These are phyloP conservation scores for Trichoderma pleuroti DNA, from an alignment of 2,329 filamentous ascomycete genomes.

Conservation along the genomic window DNA sequence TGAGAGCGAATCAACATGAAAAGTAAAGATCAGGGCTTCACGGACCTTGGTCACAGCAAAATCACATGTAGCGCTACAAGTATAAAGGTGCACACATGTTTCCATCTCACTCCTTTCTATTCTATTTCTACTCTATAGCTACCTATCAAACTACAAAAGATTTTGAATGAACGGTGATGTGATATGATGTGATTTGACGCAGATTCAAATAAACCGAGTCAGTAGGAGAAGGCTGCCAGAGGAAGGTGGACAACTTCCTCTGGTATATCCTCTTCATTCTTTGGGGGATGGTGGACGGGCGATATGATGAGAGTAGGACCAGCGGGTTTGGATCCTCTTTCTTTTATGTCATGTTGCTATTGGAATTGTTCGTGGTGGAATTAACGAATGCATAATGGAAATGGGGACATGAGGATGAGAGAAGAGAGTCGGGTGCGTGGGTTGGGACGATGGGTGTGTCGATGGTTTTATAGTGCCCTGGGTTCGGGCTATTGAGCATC, in stretches of 20 bases:
- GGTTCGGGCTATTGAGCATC: not conserved
- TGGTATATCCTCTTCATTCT: not conserved
- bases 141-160: not conserved
- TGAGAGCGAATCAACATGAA: no score
- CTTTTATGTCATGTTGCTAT: not conserved
- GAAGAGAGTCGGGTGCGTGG: not conserved
- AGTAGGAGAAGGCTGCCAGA: not conserved
- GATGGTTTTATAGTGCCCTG: not conserved
- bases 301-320: no score
- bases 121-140: not conserved
- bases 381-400: not conserved
- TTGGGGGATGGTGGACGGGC: not conserved
- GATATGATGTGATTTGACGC: not conserved
- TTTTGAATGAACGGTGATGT: not conserved
- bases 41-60: not conserved
- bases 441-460: not conserved
- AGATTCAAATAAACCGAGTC: not conserved
- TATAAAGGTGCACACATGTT: not conserved
- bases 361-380: not conserved
- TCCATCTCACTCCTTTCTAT: not conserved
- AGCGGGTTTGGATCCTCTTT: no score
- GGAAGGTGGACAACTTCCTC: not conserved
- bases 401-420: not conserved
- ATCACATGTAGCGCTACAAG: not conserved
- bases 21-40: not conserved